Conservation (phyloP, 2,329 filamentous ascomycete genomes). For the Neofusicoccum laricinum region DNA sequence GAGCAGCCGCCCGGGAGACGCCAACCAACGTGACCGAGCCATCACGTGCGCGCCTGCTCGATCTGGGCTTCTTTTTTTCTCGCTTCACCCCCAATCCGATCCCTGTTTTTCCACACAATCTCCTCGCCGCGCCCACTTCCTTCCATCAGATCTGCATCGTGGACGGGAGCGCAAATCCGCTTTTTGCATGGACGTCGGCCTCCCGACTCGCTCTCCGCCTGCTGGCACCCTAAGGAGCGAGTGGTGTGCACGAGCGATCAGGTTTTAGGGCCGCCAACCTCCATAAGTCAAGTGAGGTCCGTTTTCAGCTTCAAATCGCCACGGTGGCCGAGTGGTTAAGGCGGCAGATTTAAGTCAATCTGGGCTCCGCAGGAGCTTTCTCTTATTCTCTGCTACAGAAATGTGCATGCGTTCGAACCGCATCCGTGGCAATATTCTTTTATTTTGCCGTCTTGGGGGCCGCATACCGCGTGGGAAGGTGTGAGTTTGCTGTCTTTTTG, state of each 20-base stretch:
- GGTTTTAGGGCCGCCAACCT: neutral
- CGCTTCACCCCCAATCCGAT: neutral
- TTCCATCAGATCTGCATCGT: no score
- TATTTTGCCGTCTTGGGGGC: neutral
- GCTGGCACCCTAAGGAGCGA: neutral
- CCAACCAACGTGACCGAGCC: neutral
- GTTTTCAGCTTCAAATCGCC: slow-evolving; percentile 3
- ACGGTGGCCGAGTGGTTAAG: slow-evolving; percentile 15
- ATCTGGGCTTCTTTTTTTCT: neutral
- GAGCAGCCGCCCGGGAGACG: no score
- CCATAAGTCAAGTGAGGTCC: neutral
- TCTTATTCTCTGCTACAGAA: slow-evolving; percentile 11
- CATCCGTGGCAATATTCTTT: slow-evolving; percentile 8
- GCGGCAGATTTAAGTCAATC: slow-evolving; percentile 12
- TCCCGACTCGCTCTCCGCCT: neutral
- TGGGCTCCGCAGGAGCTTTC: neutral
- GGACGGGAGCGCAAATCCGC: neutral
- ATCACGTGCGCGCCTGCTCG: neutral
- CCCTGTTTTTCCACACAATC: neutral
- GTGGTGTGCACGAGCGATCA: neutral
- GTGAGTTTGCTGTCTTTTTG: neutral
- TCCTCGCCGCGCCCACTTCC: neutral
- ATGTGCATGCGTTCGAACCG: slow-evolving; percentile 15
- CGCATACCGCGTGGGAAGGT: no score
- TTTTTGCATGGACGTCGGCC: no score